These are phyloP conservation scores for Cryptococcus wingfieldii DNA, from an alignment of 1,284 basidiomycete species.

Conservation along the genomic window DNA sequence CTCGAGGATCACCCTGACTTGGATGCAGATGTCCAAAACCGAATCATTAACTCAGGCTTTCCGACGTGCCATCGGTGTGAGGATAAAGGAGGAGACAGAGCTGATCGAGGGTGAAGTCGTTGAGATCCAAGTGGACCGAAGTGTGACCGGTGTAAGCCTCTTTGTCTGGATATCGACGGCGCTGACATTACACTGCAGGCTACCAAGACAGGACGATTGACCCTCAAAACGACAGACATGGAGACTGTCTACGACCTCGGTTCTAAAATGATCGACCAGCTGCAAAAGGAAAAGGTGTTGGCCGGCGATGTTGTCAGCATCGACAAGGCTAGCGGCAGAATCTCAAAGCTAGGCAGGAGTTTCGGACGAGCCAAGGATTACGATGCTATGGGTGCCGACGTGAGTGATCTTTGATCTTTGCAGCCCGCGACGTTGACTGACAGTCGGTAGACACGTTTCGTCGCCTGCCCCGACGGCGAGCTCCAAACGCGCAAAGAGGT, in stretches of 20 bases:
- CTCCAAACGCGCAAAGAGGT: slow-evolving; percentile 96
- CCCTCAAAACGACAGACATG: slow-evolving; percentile 99
- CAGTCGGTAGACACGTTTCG: slow-evolving; percentile 77
- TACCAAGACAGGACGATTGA: slow-evolving; percentile 95
- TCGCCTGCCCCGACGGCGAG: slow-evolving; percentile 96
- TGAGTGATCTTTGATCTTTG: slow-evolving; percentile 53
- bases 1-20: not conserved
- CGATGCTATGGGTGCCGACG: slow-evolving; percentile 97
- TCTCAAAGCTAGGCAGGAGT: slow-evolving; percentile 91
- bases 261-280: slow-evolving; percentile 97
- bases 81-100: slow-evolving; percentile 97
- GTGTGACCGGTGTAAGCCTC: slow-evolving; percentile 75
- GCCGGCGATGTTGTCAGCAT: slow-evolving; percentile 95
- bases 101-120: slow-evolving; percentile 98
- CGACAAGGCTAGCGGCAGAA: slow-evolving; percentile 96
- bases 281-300: slow-evolving; percentile 94
- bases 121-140: slow-evolving; percentile 96
- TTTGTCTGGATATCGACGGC: not conserved
- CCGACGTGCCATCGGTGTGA: slow-evolving; percentile 88
- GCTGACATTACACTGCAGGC: slow-evolving; percentile 56
- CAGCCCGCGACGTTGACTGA: not conserved
- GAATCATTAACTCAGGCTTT: slow-evolving; percentile 97
- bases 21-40: slow-evolving; percentile 81
- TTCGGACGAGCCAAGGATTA: slow-evolving; percentile 96
- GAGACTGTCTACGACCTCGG: slow-evolving; percentile 99